A percentile compares a stretch with the other conserved stretches of the same genome.
phyloP scores from a whole-genome alignment of 495 filamentous ascomycete genomes.

The Daldinia childiae region DNA sequence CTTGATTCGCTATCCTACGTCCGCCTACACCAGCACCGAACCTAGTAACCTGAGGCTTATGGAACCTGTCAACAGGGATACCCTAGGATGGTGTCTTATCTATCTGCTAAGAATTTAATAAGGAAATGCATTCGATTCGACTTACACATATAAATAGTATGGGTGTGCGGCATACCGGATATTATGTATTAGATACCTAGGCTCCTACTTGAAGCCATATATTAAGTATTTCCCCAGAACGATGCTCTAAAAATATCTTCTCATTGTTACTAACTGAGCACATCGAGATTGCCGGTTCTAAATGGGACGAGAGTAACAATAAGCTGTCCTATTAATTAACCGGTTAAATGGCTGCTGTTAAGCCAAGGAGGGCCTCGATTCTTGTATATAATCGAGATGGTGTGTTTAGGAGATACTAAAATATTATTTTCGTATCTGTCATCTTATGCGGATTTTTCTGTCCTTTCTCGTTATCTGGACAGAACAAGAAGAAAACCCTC shows the following conservation, averaged over 20 bases:
- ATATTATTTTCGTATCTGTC: neutral
- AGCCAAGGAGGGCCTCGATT: conserved; percentile 38
- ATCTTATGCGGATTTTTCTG: neutral
- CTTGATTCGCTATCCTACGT: neutral
- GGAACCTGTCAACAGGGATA: neutral
- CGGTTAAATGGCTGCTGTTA: conserved; percentile 32
- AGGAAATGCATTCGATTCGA: neutral
- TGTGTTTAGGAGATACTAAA: neutral
- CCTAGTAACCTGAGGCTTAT: neutral
- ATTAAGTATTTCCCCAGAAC: neutral
- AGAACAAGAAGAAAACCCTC: neutral
- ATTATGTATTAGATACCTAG: neutral
- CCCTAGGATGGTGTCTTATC: neutral
- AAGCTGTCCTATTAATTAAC: conserved; percentile 3
- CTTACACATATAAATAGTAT: neutral
- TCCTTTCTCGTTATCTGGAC: neutral
- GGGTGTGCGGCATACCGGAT: neutral
- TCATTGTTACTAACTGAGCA: neutral
- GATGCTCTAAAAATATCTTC: neutral
- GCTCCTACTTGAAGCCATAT: neutral
- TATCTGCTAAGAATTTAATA: neutral
- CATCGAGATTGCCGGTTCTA: conserved; percentile 20
- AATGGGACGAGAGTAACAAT: conserved; percentile 4
- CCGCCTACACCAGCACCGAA: neutral
- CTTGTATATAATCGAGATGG: neutral